Evolutionary conservation across 805 yeast genomes (phyloP), one percentile per base, ranked within the genome.

Genomic region (Grigorovia jiainica): DNA sequence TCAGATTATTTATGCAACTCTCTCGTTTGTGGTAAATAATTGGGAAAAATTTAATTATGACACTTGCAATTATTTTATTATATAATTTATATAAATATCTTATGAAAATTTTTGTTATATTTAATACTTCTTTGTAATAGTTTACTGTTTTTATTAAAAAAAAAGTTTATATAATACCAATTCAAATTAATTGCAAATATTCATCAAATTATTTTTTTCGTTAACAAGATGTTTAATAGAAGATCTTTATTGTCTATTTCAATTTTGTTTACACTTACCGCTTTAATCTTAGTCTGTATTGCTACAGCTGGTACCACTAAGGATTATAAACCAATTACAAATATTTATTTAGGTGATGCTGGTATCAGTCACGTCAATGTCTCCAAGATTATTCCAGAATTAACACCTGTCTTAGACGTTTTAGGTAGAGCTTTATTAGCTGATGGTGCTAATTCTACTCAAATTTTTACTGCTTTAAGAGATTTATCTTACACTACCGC

Each of bases 251-350:
- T 44, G 23, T 32, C 36, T 15, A 27, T 37, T 15, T 39, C 40
- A 5, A 21, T 43, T 7, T 38, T 61, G 10, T 55, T 58, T 38
- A 48, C 55, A 7, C 47, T 60, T 16, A 45, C 59, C 2, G 43
- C 58, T 8, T 51, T 60, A 32, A 42, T 61, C 19, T 42, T 58
- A 44, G 52, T 58, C 11, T 55, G 55, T 37, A 50, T 60, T 21
- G 55, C 60, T 24, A 57, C 57, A 5, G 57, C 61, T 5, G 66
- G 66, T 39, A 52, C 63, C 8, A 46, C 58, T 9, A 46, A 60
- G 2, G 54, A 60, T 43, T 55, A 57, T 37, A 49, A 46, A 33
- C 64, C 64, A 21, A 40, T 54, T 29, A 60, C 48, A 9, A 50
- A 60, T 24, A 49, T 61, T 31, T 60, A 53, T 39, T 43, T 61